phyloP scores from a whole-genome alignment of 2,329 filamentous ascomycete species.

The Fusarium albosuccineum region DNA sequence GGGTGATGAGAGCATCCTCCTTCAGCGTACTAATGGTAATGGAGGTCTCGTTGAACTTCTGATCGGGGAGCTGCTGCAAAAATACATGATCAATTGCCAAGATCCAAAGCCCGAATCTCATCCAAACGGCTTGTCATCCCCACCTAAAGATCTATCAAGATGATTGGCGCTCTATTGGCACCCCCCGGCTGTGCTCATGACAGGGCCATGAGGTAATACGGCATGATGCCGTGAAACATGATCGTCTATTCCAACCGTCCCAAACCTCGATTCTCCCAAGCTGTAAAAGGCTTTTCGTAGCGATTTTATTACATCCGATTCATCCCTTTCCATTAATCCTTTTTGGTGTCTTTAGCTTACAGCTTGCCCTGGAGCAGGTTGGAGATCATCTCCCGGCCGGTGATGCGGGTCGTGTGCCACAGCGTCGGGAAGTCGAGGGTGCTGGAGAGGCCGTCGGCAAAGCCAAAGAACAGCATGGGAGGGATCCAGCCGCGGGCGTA shows the following conservation, averaged over 20 bases:
- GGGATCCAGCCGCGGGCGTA: constrained; percentile 92
- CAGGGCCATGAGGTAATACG: constrained; percentile 4
- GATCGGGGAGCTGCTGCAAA: background rate
- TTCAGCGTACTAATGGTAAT: too few species aligned
- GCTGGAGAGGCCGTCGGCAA: constrained; percentile 82
- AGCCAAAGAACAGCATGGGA: constrained; percentile 91
- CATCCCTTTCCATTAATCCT: constrained; percentile 11
- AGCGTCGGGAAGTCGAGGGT: constrained; percentile 89
- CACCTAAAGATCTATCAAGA: constrained; percentile 15
- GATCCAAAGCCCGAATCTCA: constrained; percentile 1
- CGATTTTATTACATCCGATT: background rate
- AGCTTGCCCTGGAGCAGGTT: constrained; percentile 81
- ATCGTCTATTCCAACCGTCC: background rate
- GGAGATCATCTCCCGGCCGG: constrained; percentile 79
- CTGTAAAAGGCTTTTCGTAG: background rate
- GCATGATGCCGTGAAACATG: background rate
- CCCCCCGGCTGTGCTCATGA: background rate
- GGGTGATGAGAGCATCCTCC: too few species aligned
- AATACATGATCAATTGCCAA: background rate
- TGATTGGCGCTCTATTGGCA: background rate
- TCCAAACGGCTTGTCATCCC: background rate
- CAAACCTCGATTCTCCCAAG: background rate
- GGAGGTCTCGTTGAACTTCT: too few species aligned
- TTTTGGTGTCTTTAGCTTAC: constrained; percentile 53
- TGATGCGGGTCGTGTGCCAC: constrained; percentile 82